Evolutionary conservation across 192 early-diverging fungal species (phyloP), one percentile per base, ranked within the genome.

Genomic region (Umbelopsis isabellina): DNA sequence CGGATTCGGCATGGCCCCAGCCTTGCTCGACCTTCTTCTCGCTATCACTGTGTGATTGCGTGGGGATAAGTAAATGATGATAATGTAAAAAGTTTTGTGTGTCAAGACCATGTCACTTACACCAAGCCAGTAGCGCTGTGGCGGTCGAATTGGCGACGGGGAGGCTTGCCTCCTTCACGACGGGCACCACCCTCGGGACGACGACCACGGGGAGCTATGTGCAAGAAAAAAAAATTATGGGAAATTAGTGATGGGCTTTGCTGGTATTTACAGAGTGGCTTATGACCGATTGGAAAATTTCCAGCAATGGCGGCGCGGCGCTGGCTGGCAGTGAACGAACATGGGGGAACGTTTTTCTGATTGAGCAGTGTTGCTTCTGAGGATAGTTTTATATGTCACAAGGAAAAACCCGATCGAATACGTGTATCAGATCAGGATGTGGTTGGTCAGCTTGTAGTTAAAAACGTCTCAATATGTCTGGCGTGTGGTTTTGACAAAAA

Each of bases 1-100:
- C 81, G 67, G 81, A 77, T 30, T 83, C 77, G 35, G 90, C 69
- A 66, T 92, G 82, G 25, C 94, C 92, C 93, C 93, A 94, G 44
- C 88, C 89, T 78, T 91, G 90, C 77, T 86, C 90, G 77, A 93
- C 91, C 86, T 98, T 97, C 90, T 98, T 98, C 46, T 92, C 91
- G 51, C 88, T 89, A 77, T 95, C 95, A 64, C 82, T 83, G 55
- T 70, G n/a, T 16, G 11, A 30, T 13, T 2, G 27, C 16, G 2
- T 27, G 58, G 22, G 16, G 44, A 47, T 11, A 49, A 20, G 50
- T 65, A 47, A 16, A 49, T 21, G 48, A 49, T 16, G n/a, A 20
- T 16, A 16, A 49, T 20, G 15, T 48, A 23, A 7, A n/a, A 2
- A 4, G 51, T n/a, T n/a, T n/a, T n/a, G n/a, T n/a, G n/a, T 2